Percentiles rank a stretch among this genome's conserved stretches.
phyloP scores from a whole-genome alignment of 257 asterid genomes.

The Fraxinus pennsylvanica region DNA sequence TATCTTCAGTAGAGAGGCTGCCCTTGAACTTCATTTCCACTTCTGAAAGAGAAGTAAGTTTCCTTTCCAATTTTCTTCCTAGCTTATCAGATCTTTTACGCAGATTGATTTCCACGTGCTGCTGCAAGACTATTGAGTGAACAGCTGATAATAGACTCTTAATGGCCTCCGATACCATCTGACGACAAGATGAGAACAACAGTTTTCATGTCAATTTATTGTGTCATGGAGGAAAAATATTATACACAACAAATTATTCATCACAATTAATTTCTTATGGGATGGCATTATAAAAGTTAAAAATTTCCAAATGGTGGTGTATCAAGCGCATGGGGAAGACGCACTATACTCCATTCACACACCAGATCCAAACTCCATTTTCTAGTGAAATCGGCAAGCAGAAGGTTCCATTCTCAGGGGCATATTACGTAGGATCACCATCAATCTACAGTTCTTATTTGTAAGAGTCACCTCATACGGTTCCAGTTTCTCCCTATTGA shows the following conservation, averaged over 20 bases:
- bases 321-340: not conserved
- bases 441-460: too few species aligned
- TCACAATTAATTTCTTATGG: not conserved
- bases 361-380: not conserved
- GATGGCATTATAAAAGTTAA: not conserved
- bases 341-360: too few species aligned
- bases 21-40: constrained; percentile 58
- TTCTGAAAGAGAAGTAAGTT: constrained; percentile 49
- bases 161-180: constrained; percentile 75
- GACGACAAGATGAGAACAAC: constrained; percentile 19
- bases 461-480: not conserved
- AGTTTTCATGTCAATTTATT: not conserved
- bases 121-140: constrained; percentile 59
- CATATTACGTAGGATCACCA: not conserved
- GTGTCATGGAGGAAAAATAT: not conserved
- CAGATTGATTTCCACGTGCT: constrained; percentile 57
- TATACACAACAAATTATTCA: not conserved
- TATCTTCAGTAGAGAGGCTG: constrained; percentile 37
- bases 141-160: constrained; percentile 55
- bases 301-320: not conserved
- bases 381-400: not conserved
- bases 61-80: constrained; percentile 55
- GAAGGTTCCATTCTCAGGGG: not conserved
- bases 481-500: not conserved
- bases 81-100: constrained; percentile 60